Conservation (phyloP, 176 grass and related monocot genomes). For the Carex scoparia region DNA sequence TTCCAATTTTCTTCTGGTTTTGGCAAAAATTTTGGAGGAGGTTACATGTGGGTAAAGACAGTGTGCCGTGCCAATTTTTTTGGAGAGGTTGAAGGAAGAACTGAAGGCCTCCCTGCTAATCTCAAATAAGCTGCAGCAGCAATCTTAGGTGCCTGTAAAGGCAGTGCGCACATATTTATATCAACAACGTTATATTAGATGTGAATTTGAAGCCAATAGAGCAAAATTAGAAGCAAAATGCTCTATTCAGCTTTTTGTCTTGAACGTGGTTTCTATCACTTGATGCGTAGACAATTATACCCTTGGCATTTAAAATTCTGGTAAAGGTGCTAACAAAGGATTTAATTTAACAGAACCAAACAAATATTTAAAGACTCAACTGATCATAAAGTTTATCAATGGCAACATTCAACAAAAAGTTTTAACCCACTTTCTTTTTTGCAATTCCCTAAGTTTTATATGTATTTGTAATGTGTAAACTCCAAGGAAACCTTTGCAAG, state of each 20-base stretch:
- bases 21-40: no score
- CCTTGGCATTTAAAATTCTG: no score
- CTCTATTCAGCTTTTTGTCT: not conserved
- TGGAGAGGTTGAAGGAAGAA: conserved; percentile 78
- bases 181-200: not conserved
- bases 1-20: no score
- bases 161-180: not conserved
- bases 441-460: not conserved
- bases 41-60: no score
- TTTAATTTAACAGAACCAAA: not conserved
- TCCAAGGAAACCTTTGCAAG: conserved; percentile 39
- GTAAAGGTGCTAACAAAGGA: not conserved
- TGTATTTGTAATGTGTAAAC: not conserved
- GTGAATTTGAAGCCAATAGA: not conserved
- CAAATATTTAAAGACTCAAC: not conserved
- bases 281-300: no score
- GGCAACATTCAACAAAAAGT: not conserved
- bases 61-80: no score
- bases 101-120: conserved; percentile 81
- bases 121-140: conserved; percentile 90
- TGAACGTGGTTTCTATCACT: not conserved
- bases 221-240: not conserved
- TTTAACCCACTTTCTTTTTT: not conserved
- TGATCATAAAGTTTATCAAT: not conserved
- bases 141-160: conserved; percentile 70